These are phyloP conservation scores for Vitis rupestris DNA, from an alignment of 164 flowering plant genomes.

Conservation along the genomic window DNA sequence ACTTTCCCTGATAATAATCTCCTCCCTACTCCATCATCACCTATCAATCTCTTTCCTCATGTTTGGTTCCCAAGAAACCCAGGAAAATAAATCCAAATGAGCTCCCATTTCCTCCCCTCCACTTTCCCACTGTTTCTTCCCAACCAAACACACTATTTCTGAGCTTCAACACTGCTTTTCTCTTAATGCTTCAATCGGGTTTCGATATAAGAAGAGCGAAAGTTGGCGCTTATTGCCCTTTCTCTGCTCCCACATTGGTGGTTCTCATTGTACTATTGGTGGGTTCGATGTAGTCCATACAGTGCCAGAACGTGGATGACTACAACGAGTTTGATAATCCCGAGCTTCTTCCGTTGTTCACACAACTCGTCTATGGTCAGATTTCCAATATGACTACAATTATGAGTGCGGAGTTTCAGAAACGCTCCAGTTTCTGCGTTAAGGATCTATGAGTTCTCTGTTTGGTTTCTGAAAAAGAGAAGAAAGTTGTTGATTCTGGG, in stretches of 20 bases:
- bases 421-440: slow-evolving; percentile 31
- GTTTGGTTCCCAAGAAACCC: no score
- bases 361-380: slow-evolving; percentile 25
- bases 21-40: no score
- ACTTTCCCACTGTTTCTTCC: no score
- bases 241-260: slow-evolving; percentile 2
- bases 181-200: no score
- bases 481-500: background rate
- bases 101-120: no score
- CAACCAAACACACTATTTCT: no score
- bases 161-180: no score
- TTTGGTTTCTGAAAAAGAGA: slow-evolving; percentile 10
- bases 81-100: no score
- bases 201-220: background rate
- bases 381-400: slow-evolving; percentile 25
- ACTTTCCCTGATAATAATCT: no score
- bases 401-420: slow-evolving; percentile 18
- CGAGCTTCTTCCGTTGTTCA: slow-evolving; percentile 26
- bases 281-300: slow-evolving; percentile 13
- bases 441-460: slow-evolving; percentile 33
- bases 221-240: background rate
- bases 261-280: background rate
- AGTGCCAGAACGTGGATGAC: slow-evolving; percentile 24
- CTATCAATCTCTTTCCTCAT: no score
- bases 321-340: slow-evolving; percentile 21